phyloP scores from a whole-genome alignment of 1,284 basidiomycete genomes.

The Exobasidium cylindrosporum region DNA sequence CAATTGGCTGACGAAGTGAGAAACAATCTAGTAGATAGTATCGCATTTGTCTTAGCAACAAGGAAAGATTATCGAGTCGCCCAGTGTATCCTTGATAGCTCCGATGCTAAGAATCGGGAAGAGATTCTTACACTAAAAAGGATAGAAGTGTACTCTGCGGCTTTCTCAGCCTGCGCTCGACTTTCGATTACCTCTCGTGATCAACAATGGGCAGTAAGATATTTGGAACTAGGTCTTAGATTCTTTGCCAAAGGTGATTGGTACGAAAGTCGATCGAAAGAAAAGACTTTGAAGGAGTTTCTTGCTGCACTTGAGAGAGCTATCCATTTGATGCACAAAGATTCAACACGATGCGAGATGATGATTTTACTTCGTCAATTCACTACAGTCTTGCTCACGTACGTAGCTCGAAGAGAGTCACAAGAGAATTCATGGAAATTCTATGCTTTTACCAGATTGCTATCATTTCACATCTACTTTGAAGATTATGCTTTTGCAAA shows the following conservation, averaged over 20 bases:
- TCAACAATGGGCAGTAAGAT: background rate
- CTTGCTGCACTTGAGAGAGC: background rate
- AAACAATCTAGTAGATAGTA: background rate
- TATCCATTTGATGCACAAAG: background rate
- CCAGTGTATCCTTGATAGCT: background rate
- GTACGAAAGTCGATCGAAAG: background rate
- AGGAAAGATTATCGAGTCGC: background rate
- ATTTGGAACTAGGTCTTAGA: background rate
- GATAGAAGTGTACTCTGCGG: background rate
- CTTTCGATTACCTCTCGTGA: background rate
- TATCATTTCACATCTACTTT: background rate
- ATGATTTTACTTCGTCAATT: background rate
- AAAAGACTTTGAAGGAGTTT: background rate
- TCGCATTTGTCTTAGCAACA: background rate
- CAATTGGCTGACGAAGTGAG: background rate
- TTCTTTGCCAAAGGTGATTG: background rate
- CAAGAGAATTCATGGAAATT: background rate
- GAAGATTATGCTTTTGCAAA: conserved; percentile 5
- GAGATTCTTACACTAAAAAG: background rate
- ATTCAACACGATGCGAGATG: background rate
- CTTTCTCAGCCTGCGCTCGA: background rate
- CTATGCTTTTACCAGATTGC: background rate
- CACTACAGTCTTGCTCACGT: background rate
- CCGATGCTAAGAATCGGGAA: background rate
- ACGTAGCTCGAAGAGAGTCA: background rate